A percentile compares a stretch with the other conserved stretches of the same genome.
Conservation (phyloP, 352 stramenopile species). For the Phytophthora pistaciae region DNA sequence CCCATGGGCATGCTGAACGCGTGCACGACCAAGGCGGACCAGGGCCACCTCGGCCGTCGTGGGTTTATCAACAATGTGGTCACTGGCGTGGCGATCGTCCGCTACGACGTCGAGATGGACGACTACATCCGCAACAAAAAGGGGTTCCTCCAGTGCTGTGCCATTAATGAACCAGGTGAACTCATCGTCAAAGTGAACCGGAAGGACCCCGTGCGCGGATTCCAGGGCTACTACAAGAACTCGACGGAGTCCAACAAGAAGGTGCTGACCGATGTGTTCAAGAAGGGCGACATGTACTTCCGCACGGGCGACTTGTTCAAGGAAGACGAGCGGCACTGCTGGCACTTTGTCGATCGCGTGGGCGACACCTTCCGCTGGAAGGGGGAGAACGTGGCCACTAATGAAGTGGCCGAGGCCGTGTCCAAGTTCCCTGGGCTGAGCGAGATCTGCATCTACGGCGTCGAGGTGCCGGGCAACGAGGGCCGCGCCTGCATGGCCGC, state of each 20-base stretch:
- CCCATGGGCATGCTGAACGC: conserved; percentile 85
- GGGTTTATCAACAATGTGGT: conserved; percentile 63
- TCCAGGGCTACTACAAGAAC: conserved; percentile 92
- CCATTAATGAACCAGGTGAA: conserved; percentile 73
- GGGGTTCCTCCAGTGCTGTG: conserved; percentile 63
- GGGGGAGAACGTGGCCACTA: conserved; percentile 93
- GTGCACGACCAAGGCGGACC: conserved; percentile 65
- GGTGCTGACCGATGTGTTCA: conserved; percentile 83
- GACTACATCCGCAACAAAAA: conserved; percentile 63
- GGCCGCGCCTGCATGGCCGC: conserved; percentile 86
- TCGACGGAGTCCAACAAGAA: conserved; percentile 87
- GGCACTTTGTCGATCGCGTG: conserved; percentile 93
- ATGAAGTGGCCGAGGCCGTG: conserved; percentile 87
- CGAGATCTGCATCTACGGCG: conserved; percentile 84
- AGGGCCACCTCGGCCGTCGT: conserved; percentile 71
- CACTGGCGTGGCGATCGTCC: conserved; percentile 74
- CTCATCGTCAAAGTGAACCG: conserved; percentile 71
- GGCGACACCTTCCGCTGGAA: conserved; percentile 96
- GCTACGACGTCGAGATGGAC: conserved; percentile 83
- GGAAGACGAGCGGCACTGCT: conserved; percentile 74
- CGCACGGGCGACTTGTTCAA: conserved; percentile 92
- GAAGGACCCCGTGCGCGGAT: conserved; percentile 66
- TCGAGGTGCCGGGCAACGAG: conserved; percentile 77
- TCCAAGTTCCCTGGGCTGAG: conserved; percentile 79
- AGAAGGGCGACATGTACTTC: conserved; percentile 90